Base-by-base conservation (phyloP, 169 alveolate species). In the Plasmodium relictum region DNA sequence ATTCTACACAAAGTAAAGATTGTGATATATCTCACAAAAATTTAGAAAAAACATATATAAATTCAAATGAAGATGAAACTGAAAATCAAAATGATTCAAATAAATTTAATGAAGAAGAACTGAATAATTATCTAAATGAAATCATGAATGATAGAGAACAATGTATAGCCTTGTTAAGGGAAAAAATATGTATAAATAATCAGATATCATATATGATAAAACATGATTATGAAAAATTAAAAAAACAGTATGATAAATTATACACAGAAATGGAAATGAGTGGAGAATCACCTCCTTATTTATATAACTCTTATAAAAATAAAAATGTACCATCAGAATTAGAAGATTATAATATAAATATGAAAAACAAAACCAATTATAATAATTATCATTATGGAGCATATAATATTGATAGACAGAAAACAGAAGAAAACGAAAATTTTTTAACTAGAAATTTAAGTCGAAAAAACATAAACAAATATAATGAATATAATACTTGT, bases 191-290 rank as follows among this genome's bases (percentile, higher is more conserved):
- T 63, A 83, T 94, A 0, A 94, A 94, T 80, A 92, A 91, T 50
- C 96, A 94, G 45, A 86, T 94, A 39, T 58, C 95, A 9, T 76
- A 91, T 26, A 92, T 94, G 93, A 74, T 94, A 6, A 94, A 92
- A 88, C 73, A 76, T 69, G 93, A 92, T 52, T 92, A 92, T 61
- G 96, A 94, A 80, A 88, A 91, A 59, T 68, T 94, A 50, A 94
- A 92, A 92, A 72, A 66, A 16, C 88, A 74, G 10, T 93, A 92
- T 73, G 96, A 94, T 44, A 89, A 86, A 22, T 22, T 94, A 54
- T 94, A 90, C 61, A 70, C 89, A 9, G 95, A 90, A 58, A 94
- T 94, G 96, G 96, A 94, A 73, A 78, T 74, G 68, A 85, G 59
- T 37, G 96, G 96, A 4, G 94, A 92, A 88, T 62, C 93, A 20